Evolutionary conservation across 2,329 filamentous ascomycete genomes (phyloP), one percentile per base, ranked within the genome.

Genomic region (Exophiala aquamarina): DNA sequence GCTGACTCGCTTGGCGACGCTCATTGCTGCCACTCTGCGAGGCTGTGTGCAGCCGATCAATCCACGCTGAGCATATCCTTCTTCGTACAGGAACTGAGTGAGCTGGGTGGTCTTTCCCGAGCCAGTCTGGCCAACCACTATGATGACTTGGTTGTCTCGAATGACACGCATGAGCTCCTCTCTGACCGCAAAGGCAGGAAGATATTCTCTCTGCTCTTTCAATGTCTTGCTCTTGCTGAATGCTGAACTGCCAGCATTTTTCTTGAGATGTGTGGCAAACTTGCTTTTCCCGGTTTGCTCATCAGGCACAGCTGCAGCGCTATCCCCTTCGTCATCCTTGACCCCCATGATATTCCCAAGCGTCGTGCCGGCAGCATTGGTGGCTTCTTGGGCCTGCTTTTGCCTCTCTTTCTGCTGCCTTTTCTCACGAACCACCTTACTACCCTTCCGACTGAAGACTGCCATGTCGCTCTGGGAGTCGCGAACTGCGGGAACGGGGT

Each of bases 391-490:
- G 0, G 93, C 92, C 67, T 97, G 92, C 60, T 90, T 89, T 62
- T 95, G 89, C 33, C 93, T 82, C 66, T 98, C 93, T 54, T 91
- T 86, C 67, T 95, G 90, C 68, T 95, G 90, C 33, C 94, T 78
- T 59, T 86, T 84, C 60, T 98, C 93, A 61, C 87, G 88, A 10
- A 98, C 93, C 2, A 96, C 90, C 59, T 83, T 87, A 64, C 92
- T 97, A 1, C 93, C 93, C 66, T 96, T 96, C 34, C 92, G 81
- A 70, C 90, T 95, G 61, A 97, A 97, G 1, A 98, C 91, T 1
- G 93, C 93, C 93, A 98, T 95, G 63, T 98, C 93, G 64, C 94
- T 98, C 68, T 97, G 92, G 19, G 87, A 84, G 65, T 98, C 93
- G 42, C 87, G 81, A 11, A 98, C 88, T 0, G 93, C 94, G 0